These are phyloP conservation scores for Panus rudis DNA, from an alignment of 768 basidiomycete genomes.

Conservation along the genomic window DNA sequence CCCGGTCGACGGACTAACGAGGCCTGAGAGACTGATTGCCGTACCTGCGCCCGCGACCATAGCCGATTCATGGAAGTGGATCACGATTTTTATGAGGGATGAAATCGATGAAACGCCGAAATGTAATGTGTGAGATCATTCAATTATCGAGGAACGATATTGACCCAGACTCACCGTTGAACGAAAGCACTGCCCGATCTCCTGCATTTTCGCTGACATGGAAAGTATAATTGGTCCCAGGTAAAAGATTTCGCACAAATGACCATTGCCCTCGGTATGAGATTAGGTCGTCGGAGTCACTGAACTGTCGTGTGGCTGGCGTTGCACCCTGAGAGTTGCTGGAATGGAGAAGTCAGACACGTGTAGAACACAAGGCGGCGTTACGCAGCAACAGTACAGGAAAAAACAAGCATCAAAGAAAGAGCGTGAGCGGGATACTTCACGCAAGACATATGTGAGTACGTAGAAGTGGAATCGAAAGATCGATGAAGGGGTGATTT, in stretches of 20 bases:
- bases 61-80: conserved; percentile 4
- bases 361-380: not conserved
- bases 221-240: conserved; percentile 18
- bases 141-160: not conserved
- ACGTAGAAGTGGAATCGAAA: too few relatives aligned
- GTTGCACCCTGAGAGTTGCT: conserved; percentile 1
- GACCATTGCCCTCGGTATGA: conserved; percentile 54
- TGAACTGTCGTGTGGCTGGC: too few relatives aligned
- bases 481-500: too few relatives aligned
- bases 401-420: too few relatives aligned
- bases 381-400: not conserved
- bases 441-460: too few relatives aligned
- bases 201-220: conserved; percentile 33
- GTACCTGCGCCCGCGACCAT: conserved; percentile 37
- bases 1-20: conserved; percentile 50
- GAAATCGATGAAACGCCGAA: too few relatives aligned
- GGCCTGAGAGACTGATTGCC: conserved; percentile 53
- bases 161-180: conserved; percentile 36
- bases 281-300: conserved; percentile 41
- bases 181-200: conserved; percentile 36
- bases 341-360: not conserved
- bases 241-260: conserved; percentile 17
- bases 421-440: too few relatives aligned
- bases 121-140: conserved; percentile 10
- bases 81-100: not conserved